Percentiles rank a stretch among this genome's conserved stretches.
These are phyloP conservation scores for Populus nigra DNA, from an alignment of 345 rosid species.

Conservation along the genomic window DNA sequence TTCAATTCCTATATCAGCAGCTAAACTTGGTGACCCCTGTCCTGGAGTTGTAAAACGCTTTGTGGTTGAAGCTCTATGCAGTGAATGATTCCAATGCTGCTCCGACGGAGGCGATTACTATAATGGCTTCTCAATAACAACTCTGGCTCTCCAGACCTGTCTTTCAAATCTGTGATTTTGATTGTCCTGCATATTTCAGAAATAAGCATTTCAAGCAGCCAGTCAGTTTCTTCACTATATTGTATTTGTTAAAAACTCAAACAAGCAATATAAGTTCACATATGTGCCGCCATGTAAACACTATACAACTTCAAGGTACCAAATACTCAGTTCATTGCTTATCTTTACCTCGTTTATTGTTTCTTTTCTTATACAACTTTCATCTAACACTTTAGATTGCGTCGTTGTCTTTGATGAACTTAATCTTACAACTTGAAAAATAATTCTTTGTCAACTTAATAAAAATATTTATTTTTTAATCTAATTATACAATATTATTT, in stretches of 20 bases:
- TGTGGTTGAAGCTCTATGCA: constrained; percentile 52
- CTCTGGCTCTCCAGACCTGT: background rate
- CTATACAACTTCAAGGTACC: too few relatives aligned
- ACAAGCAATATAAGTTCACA: background rate
- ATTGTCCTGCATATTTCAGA: background rate
- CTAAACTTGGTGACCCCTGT: constrained; percentile 45
- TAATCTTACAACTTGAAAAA: too few relatives aligned
- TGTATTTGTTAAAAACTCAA: background rate
- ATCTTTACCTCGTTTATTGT: too few relatives aligned
- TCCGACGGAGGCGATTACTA: background rate
- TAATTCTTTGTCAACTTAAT: too few relatives aligned
- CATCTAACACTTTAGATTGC: too few relatives aligned
- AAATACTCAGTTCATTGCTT: too few relatives aligned
- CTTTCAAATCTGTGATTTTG: background rate
- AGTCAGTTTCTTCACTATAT: background rate
- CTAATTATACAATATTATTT: too few relatives aligned
- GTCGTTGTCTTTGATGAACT: too few relatives aligned
- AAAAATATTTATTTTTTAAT: too few relatives aligned
- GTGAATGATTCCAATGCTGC: constrained; percentile 9
- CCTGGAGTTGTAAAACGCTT: constrained; percentile 44
- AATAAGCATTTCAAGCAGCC: background rate
- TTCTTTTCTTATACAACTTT: too few relatives aligned
- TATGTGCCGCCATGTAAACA: background rate
- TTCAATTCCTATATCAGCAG: constrained; percentile 39
- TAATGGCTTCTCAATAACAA: background rate